Evolutionary conservation across 371 early-diverging fungal genomes (phyloP), one percentile per base, ranked within the genome.

Genomic region (Thermomucor indicae-seudaticae): DNA sequence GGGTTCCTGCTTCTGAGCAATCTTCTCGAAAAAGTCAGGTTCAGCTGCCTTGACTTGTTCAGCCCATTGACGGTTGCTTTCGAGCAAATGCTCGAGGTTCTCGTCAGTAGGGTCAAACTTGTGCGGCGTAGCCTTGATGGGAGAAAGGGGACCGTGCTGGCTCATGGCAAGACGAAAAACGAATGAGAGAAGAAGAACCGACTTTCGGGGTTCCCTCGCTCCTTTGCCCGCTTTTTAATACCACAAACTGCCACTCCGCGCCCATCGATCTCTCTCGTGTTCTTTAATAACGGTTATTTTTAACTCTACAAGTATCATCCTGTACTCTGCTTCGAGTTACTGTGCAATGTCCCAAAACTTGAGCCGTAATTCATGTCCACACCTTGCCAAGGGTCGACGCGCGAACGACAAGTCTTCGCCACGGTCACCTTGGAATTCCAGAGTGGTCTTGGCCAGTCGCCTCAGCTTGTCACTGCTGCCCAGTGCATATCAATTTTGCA

Each of bases 1-100:
- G 51, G 97, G 97, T 25, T 72, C 57, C 69, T 96, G 95, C 47
- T 80, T 80, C 52, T 76, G 51, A 32, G 88, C 81, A 12, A 87
- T 70, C 34, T 67, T 53, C 30, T 54, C 57, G 38, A 75, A 72
- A 37, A 72, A 72, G 7, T 57, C 56, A 20, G 72, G 70, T 7
- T 67, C 60, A 39, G 61, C 64, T 34, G 61, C 56, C 29, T 44
- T 57, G 10, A 75, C 68, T 11, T 60, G 58, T 11, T 57, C 49
- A 12, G 72, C 70, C 76, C 76, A 75, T 2, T 31, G 25, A n/a
- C 58, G 60, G 28, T 69, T 69, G 53, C 58, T 60, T 4, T 56
- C 60, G n/a, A 69, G 43, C n/a, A 69, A 41, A 5, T 57, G 43
- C 20, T 62, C 58, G 14, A 69, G 60, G 12, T 47, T 53, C 25